phyloP scores from a whole-genome alignment of 148 eudicot genomes.

The Polygonum maritimum region DNA sequence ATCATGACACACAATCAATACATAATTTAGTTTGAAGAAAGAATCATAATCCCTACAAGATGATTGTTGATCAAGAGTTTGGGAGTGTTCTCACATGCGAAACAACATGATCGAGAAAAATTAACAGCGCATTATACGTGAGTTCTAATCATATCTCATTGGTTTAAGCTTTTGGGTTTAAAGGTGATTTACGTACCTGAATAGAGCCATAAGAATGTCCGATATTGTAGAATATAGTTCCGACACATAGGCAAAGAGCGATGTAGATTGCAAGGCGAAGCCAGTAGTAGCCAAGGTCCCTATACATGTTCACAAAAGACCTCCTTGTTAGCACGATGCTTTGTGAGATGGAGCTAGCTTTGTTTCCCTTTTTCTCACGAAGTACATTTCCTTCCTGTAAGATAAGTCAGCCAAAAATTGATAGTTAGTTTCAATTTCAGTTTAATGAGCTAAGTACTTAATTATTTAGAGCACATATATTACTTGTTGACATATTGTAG shows the following conservation, averaged over 20 bases:
- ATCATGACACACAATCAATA: no score
- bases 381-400: constrained; percentile 24
- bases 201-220: constrained; percentile 42
- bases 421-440: not conserved
- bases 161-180: no score
- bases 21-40: no score
- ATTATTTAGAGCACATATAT: not conserved
- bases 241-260: constrained; percentile 38
- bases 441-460: not conserved
- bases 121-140: no score
- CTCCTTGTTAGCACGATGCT: constrained; percentile 38
- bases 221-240: constrained; percentile 38
- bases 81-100: no score
- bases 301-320: constrained; percentile 55
- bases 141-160: no score
- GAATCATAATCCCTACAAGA: no score
- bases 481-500: constrained; percentile 27
- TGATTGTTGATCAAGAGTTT: no score
- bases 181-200: constrained; percentile 21
- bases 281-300: constrained; percentile 55
- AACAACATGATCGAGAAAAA: no score
- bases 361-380: constrained; percentile 17
- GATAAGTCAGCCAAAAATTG: not conserved
- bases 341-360: constrained; percentile 32
- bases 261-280: constrained; percentile 43